Base-by-base conservation (phyloP, 352 stramenopile genomes). In the Globisporangium viniferum region DNA sequence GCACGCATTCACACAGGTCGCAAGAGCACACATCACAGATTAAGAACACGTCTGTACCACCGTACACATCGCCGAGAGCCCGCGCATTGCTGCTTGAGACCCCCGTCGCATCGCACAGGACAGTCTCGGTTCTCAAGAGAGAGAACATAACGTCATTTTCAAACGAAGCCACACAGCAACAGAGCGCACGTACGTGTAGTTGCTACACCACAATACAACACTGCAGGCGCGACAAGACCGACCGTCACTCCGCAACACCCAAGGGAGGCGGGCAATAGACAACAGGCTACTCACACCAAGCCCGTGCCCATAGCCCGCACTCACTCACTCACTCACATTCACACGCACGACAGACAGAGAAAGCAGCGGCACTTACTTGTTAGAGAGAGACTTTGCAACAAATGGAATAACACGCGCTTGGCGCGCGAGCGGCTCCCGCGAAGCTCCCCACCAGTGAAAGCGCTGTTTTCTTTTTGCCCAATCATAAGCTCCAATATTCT, bases 11-110 rank as follows among this genome's bases (percentile, higher is more conserved):
- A 51, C 39, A 46, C 12, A 27, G 44, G 14, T 55, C 48, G 51
- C 41, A 64, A 31, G 22, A 54, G 66, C 55, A n/a, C 61, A 72
- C 61, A 76, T 15, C 62, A 78, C 44, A 60, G 56, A 84, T 91
- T 94, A 92, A 94, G 87, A 94, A 94, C 87, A 94, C 87, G 87
- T 94, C 87, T 94, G 87, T 94, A 94, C 87, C 83, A 94, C 87
- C 84, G 82, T 82, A 88, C 81, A 73, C 62, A 48, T 68, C 69
- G 69, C 75, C 63, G 71, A 71, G 66, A 67, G 71, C 73, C 73
- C 77, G 71, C 73, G 71, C 75, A 70, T 69, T 0, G 35, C 54
- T 51, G 35, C 36, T 59, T 54, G 31, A 18, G 61, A 77, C 65
- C 67, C 69, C 56, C 59, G 73, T 73, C 80, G 80, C 68, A 80